Percentiles rank a stretch among this genome's conserved stretches.
These are phyloP conservation scores for Peronospora belbahrii DNA, from an alignment of 352 stramenopile genomes.

Conservation along the genomic window DNA sequence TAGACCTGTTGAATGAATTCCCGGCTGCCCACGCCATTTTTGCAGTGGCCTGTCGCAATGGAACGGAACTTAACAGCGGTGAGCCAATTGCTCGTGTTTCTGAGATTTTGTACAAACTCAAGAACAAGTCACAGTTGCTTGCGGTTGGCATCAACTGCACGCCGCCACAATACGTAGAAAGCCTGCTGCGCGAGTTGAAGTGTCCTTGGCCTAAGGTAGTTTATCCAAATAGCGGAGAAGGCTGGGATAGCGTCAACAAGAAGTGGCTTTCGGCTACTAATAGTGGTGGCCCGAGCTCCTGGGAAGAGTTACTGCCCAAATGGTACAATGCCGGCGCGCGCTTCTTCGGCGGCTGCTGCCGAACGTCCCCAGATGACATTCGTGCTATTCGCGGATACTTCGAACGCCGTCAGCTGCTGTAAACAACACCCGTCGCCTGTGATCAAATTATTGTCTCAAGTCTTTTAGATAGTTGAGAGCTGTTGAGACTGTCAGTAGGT, in stretches of 20 bases:
- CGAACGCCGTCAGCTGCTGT: slow-evolving; percentile 16
- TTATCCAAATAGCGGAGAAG: slow-evolving; percentile 85
- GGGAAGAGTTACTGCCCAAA: slow-evolving; percentile 45
- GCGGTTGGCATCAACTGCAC: slow-evolving; percentile 84
- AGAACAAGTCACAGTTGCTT: slow-evolving; percentile 49
- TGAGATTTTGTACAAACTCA: slow-evolving; percentile 39
- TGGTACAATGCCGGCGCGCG: slow-evolving; percentile 66
- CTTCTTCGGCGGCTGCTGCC: slow-evolving; percentile 80
- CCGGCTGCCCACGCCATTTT: slow-evolving; percentile 48
- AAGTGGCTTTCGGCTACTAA: slow-evolving; percentile 52
- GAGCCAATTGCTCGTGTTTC: slow-evolving; percentile 42
- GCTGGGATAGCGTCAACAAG: slow-evolving; percentile 66
- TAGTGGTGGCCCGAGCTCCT: slow-evolving; percentile 32
- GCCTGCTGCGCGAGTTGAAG: slow-evolving; percentile 42
- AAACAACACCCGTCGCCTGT: neutral
- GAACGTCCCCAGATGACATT: slow-evolving; percentile 68
- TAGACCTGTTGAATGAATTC: slow-evolving; percentile 68
- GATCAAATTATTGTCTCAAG: too few species aligned
- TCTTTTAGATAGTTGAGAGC: too few species aligned
- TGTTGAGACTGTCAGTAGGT: too few species aligned
- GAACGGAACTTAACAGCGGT: slow-evolving; percentile 55
- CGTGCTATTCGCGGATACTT: slow-evolving; percentile 53
- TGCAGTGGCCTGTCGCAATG: slow-evolving; percentile 56
- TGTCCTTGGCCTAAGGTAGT: slow-evolving; percentile 45
- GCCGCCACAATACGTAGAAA: slow-evolving; percentile 61